Evolutionary conservation across 768 basidiomycete species (phyloP).

Genomic region (Mycena vitilis): DNA sequence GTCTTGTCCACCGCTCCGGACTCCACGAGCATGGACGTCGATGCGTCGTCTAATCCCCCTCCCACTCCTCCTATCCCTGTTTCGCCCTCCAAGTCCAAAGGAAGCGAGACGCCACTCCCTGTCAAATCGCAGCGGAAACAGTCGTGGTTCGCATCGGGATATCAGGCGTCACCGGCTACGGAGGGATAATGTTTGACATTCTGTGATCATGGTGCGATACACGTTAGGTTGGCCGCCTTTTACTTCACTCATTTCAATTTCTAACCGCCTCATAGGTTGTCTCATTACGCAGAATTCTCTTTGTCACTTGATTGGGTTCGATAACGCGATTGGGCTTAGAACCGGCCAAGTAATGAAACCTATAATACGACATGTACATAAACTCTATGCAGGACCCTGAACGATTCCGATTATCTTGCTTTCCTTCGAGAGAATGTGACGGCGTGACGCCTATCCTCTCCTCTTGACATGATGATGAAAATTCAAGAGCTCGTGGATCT

Average conservation of each 20-base stretch:
- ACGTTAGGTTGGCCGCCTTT: conserved; percentile 28
- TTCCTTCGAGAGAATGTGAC: too few relatives aligned
- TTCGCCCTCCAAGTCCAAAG: conserved; percentile 33
- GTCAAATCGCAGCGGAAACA: conserved; percentile 37
- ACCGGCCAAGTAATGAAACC: conserved; percentile 13
- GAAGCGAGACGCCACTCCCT: conserved; percentile 32
- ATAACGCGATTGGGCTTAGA: conserved; percentile 15
- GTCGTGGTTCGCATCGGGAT: conserved; percentile 32
- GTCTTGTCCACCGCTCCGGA: conserved; percentile 22
- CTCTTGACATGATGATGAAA: not conserved
- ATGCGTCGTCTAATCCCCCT: conserved; percentile 24
- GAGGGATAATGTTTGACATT: not conserved
- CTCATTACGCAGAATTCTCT: conserved; percentile 13
- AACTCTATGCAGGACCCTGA: not conserved
- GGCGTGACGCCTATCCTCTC: not conserved
- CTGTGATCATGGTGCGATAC: conserved; percentile 16
- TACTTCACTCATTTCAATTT: not conserved
- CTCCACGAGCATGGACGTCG: conserved; percentile 30
- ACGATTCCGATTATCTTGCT: conserved; percentile 4
- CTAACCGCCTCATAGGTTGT: conserved; percentile 17
- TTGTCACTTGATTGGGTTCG: not conserved
- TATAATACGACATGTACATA: conserved; percentile 24
- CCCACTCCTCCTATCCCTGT: conserved; percentile 16
- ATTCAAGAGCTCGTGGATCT: conserved; percentile 21
- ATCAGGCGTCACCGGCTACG: conserved; percentile 19